Base-by-base conservation (phyloP, 163 green algal species). In the Scenedesmus sp. region DNA sequence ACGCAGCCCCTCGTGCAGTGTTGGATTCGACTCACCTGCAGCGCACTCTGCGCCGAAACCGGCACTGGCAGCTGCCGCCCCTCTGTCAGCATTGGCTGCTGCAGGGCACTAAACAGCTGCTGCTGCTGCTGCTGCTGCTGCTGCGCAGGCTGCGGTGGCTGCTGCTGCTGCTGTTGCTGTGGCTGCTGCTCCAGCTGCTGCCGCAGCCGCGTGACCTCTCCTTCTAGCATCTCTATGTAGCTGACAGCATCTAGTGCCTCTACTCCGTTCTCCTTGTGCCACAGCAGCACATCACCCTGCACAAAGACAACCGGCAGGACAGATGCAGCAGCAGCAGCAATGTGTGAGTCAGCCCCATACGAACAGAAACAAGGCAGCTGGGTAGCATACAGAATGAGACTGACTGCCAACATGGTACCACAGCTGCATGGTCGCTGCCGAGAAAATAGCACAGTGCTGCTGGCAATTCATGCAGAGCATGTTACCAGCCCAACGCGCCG, bases 151-250 rank as follows among this genome's bases (percentile, higher is more conserved):
- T 2, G 52, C 55, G 34, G 94, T 81, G 77, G 66, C 64, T 91
- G 83, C 86, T 90, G 89, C 66, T 90, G 86, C 46, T 67, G 86
- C 85, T 89, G 85, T 20, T 89, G 55, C 59, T 88, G 82, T 46
- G 23, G 64, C 87, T 91, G 87, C 77, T 83, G 79, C 54, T 88
- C 79, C 26, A 92, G 79, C 88, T 92, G 88, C 60, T 92, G 76
- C 6, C 94, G 85, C 57, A 99, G 94, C 15, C 89, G 86, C 0
- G 84, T 86, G 55, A 99, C 91, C 93, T 99, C 96, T 0, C 64
- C 76, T 91, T 99, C 98, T 57, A 99, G 94, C 70, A 96, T 81
- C 88, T 98, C 92, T 5, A 99, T 98, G 96, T 99, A 99, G 16
- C 97, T 85, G 46, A 97, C 70, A 15, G 82, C 62, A 77, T 97